Percentiles rank a stretch among this genome's conserved stretches.
phyloP scores from a whole-genome alignment of 1,284 basidiomycete species.

The Apiotrichum porosum region DNA sequence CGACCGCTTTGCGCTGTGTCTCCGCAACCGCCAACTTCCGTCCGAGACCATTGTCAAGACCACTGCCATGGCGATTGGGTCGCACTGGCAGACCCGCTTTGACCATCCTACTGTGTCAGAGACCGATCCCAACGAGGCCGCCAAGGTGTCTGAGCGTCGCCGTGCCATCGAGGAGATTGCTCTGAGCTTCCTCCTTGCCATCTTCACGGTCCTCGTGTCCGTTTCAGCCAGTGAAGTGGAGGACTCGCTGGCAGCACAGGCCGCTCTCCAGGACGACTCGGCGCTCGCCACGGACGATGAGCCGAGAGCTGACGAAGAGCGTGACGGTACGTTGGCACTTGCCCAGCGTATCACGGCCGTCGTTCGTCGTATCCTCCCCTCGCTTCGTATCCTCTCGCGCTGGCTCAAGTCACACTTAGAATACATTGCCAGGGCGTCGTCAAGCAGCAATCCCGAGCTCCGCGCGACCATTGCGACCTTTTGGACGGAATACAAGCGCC shows the following conservation, averaged over 20 bases:
- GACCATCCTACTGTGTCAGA: constrained; percentile 17
- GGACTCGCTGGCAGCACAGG: constrained; percentile 28
- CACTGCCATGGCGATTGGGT: constrained; percentile 68
- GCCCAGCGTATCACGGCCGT: constrained; percentile 78
- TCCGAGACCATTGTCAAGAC: constrained; percentile 70
- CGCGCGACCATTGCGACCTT: constrained; percentile 52
- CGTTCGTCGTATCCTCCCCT: constrained; percentile 78
- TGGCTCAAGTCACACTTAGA: constrained; percentile 79
- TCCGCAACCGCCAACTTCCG: constrained; percentile 66
- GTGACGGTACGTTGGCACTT: constrained; percentile 51
- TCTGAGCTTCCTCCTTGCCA: constrained; percentile 65
- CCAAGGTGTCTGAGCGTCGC: constrained; percentile 20
- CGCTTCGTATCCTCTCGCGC: constrained; percentile 78
- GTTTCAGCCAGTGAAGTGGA: constrained; percentile 58
- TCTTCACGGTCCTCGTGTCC: constrained; percentile 64
- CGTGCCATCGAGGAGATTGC: constrained; percentile 61
- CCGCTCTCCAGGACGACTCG: constrained; percentile 35
- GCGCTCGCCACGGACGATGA: constrained; percentile 31
- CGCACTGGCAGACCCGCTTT: constrained; percentile 75
- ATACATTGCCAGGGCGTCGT: constrained; percentile 54
- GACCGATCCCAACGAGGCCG: constrained; percentile 11
- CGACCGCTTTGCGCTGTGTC: constrained; percentile 45
- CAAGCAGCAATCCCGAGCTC: constrained; percentile 11
- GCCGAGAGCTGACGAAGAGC: constrained; percentile 45
- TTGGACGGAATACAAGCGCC: constrained; percentile 69